Conservation (phyloP, 2,329 filamentous ascomycete genomes). For the Escovopsis sp. region DNA sequence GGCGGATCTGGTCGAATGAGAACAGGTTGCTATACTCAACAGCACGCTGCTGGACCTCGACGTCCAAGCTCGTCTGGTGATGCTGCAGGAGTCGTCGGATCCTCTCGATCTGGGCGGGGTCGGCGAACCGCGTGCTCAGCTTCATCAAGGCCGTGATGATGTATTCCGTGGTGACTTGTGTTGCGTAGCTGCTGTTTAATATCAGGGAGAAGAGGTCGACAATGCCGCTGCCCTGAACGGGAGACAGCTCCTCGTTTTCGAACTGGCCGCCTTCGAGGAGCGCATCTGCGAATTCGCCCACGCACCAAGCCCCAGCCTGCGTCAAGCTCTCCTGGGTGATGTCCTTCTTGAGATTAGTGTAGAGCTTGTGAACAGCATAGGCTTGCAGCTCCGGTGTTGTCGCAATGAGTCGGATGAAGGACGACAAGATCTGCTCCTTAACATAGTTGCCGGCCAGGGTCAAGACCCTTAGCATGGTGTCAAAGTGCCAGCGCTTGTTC, state of each 20-base stretch:
- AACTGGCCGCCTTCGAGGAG: constrained; percentile 82
- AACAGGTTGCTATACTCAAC: constrained; percentile 97
- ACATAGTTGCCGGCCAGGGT: constrained; percentile 93
- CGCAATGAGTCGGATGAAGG: constrained; percentile 88
- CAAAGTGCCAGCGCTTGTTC: constrained; percentile 96
- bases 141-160: constrained; percentile 94
- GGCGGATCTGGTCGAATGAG: constrained; percentile 69
- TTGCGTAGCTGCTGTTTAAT: constrained; percentile 86
- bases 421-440: constrained; percentile 94
- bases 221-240: constrained; percentile 76
- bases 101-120: constrained; percentile 73
- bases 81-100: constrained; percentile 63
- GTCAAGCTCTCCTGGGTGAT: constrained; percentile 95
- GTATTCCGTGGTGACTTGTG: constrained; percentile 84
- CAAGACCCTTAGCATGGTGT: constrained; percentile 89
- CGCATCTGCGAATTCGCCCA: constrained; percentile 89
- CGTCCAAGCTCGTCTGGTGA: constrained; percentile 75
- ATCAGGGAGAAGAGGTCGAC: constrained; percentile 88
- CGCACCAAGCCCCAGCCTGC: constrained; percentile 88
- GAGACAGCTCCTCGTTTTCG: constrained; percentile 74
- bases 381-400: constrained; percentile 91
- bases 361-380: constrained; percentile 92
- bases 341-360: constrained; percentile 79
- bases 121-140: constrained; percentile 73
- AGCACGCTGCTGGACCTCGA: constrained; percentile 90